Evolutionary conservation across 495 filamentous ascomycete species (phyloP), one percentile per base, ranked within the genome.

Genomic region (Xylaria sp.): DNA sequence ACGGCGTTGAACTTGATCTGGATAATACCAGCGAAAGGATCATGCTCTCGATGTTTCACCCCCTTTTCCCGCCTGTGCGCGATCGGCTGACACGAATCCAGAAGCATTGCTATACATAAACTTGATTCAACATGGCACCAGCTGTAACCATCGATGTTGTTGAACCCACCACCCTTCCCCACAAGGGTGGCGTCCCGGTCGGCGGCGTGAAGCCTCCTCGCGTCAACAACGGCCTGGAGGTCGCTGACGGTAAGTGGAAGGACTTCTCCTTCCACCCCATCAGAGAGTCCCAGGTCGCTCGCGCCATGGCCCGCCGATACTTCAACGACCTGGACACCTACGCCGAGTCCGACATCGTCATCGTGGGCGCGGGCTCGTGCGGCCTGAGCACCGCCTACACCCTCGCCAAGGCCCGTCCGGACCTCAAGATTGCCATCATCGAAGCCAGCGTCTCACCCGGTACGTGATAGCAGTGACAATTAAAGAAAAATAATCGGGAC

Each of bases 1-100:
- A 97, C 93, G 93, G 93, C 90, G 83, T 76, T 78, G 80, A 95
- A 97, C 93, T 95, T 96, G 93, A 97, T 95, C 93, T 93, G 92
- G 93, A 93, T 94, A 97, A 96, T 95, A 91, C 93, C 92, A 93
- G 93, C 93, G 93, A 93, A 94, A 96, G 92, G 92, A 95, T 93
- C 93, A 94, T 94, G 92, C 91, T 88, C 74, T 77, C 75, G 62
- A 75, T 66, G 40, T 59, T 66, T 65, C 72, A 75, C 85, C 84
- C 85, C 80, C 81, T 79, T 78, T 76, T 69, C 70, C 74, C 75
- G 72, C 48, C 6, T 66, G 68, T 61, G 62, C 71, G 64, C 59
- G 52, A 69, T 55, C 31, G 58, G 35, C 68, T 70, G 61, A 70
- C 61, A 72, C 68, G 77, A 80, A 78, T 78, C 73, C 80, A 85